Evolutionary conservation across 2,329 filamentous ascomycete genomes (phyloP).

Genomic region (Neonectria sp.): DNA sequence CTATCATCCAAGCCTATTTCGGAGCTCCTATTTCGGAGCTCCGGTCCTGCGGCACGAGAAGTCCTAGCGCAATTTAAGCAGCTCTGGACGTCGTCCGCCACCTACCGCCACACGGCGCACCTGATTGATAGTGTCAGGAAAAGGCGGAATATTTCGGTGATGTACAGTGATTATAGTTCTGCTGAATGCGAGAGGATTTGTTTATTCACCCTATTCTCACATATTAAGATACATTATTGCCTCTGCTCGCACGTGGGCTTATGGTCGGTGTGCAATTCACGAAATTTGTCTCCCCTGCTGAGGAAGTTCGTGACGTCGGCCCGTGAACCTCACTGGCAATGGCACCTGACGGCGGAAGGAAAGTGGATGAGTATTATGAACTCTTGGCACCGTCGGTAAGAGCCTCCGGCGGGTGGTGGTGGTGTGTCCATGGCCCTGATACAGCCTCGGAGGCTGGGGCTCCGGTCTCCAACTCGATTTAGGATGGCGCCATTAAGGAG

Average conservation of each 20-base stretch:
- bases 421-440: conserved; percentile 20
- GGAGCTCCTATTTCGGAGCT: too few relatives aligned
- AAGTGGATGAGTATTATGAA: background rate
- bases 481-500: conserved; percentile 5
- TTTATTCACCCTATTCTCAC: background rate
- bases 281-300: background rate
- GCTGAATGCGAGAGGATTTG: background rate
- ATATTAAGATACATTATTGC: background rate
- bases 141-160: background rate
- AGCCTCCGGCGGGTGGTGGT: background rate
- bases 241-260: background rate
- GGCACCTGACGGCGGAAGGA: background rate
- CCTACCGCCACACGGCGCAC: background rate
- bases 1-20: too few relatives aligned
- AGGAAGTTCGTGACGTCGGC: background rate
- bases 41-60: background rate
- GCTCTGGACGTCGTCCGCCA: background rate
- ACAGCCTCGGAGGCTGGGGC: conserved; percentile 28
- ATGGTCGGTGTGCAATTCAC: background rate
- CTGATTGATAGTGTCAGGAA: background rate
- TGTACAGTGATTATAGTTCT: background rate
- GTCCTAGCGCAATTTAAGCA: background rate
- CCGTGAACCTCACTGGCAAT: background rate
- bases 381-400: background rate
- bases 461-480: conserved; percentile 34